Percentiles rank a stretch among this genome's conserved stretches.
These are phyloP conservation scores for Cyclospora cayetanensis DNA, from an alignment of 169 alveolate genomes.

Conservation along the genomic window DNA sequence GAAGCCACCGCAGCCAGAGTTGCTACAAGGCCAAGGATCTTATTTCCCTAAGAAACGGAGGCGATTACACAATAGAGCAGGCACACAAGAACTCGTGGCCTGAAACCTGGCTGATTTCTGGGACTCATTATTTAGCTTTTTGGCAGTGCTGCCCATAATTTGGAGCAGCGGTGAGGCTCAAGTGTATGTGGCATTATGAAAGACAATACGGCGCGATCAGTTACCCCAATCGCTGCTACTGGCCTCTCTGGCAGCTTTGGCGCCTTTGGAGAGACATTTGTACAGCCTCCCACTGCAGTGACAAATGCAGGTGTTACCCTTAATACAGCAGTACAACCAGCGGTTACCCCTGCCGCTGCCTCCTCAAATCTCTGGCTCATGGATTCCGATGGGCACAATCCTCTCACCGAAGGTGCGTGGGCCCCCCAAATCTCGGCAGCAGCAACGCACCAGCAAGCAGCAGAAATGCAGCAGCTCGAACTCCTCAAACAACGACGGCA, in stretches of 20 bases:
- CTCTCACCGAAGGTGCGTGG: conserved; percentile 25
- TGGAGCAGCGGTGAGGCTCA: too few relatives aligned
- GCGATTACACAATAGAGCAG: too few relatives aligned
- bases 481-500: conserved; percentile 42
- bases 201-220: conserved; percentile 26
- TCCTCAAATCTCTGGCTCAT: conserved; percentile 38
- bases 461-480: conserved; percentile 48
- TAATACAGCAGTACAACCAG: neutral
- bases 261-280: conserved; percentile 22
- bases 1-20: too few relatives aligned
- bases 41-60: too few relatives aligned
- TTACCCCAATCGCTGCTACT: neutral
- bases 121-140: too few relatives aligned
- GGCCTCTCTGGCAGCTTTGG: conserved; percentile 2
- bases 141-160: too few relatives aligned
- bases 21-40: too few relatives aligned
- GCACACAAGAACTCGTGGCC: too few relatives aligned
- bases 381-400: conserved; percentile 23
- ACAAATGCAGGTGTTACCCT: neutral
- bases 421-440: conserved; percentile 19
- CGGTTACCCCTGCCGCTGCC: conserved; percentile 54
- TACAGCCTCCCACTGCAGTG: neutral
- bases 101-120: too few relatives aligned
- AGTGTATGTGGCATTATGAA: neutral
- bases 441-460: conserved; percentile 42